phyloP scores from a whole-genome alignment of 352 stramenopile genomes.

The Phytophthora kernoviae region DNA sequence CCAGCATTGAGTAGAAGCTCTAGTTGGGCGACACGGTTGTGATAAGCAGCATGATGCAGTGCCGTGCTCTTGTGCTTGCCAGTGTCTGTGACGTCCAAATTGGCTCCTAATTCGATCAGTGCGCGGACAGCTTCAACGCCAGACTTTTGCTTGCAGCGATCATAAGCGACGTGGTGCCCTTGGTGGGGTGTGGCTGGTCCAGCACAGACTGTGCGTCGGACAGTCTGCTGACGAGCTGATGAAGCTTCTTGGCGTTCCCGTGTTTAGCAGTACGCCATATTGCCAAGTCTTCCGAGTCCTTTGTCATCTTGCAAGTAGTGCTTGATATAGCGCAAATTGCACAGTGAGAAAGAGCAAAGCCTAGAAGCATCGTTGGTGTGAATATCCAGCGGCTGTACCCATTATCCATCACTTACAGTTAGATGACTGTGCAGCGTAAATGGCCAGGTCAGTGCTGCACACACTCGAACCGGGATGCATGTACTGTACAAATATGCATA shows the following conservation, averaged over 20 bases:
- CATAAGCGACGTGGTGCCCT: conserved; percentile 76
- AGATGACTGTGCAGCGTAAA: no score
- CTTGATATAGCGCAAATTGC: conserved; percentile 15
- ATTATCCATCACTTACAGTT: conserved; percentile 1
- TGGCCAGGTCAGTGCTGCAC: no score
- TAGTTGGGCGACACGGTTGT: conserved; percentile 51
- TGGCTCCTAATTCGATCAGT: conserved; percentile 64
- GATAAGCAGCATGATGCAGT: conserved; percentile 69
- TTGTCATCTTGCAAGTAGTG: conserved; percentile 13
- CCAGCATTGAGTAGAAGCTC: conserved; percentile 61
- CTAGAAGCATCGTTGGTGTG: conserved; percentile 4
- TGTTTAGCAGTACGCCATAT: conserved; percentile 38
- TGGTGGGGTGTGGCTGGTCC: conserved; percentile 47
- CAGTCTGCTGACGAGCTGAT: conserved; percentile 23
- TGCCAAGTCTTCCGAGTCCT: conserved; percentile 19
- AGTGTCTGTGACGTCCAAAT: conserved; percentile 42
- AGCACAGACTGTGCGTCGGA: conserved; percentile 31
- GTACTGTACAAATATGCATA: no score
- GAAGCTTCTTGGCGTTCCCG: conserved; percentile 39
- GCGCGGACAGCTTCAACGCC: conserved; percentile 51
- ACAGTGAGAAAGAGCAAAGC: conserved; percentile 15
- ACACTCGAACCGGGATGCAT: no score
- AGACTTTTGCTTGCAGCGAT: conserved; percentile 56
- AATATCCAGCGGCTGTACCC: conserved; percentile 25
- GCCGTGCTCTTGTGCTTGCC: conserved; percentile 57